A percentile compares a stretch with the other conserved stretches of the same genome.
Conservation (phyloP, 345 rosid species). For the Brassica incana region DNA sequence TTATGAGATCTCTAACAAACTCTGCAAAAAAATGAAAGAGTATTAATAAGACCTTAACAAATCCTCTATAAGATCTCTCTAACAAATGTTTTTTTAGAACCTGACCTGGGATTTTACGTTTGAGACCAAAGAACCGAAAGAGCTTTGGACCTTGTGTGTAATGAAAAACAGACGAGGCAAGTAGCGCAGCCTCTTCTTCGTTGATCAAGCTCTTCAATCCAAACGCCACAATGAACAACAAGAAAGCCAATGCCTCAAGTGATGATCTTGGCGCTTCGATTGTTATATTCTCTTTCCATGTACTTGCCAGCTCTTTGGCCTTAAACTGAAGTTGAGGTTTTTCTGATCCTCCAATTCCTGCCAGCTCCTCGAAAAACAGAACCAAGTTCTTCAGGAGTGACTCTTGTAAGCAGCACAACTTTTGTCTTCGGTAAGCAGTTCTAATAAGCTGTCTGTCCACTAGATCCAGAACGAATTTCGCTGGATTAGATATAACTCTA, state of each 20-base stretch:
- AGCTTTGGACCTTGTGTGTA: constrained; percentile 18
- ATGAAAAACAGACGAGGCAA: constrained; percentile 14
- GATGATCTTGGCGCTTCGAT: constrained; percentile 13
- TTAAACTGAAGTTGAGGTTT: not conserved
- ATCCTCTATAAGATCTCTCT: not conserved
- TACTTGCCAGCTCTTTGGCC: not conserved
- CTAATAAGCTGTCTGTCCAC: not conserved
- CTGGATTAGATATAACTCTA: not conserved
- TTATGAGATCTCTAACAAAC: constrained; percentile 2
- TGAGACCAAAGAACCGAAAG: constrained; percentile 17
- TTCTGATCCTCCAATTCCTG: not conserved
- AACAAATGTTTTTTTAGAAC: not conserved
- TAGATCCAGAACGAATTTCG: not conserved
- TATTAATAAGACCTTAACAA: not conserved
- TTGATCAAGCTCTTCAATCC: constrained; percentile 12
- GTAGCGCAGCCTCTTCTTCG: constrained; percentile 11
- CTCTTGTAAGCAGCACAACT: not conserved
- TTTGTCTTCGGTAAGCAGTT: not conserved
- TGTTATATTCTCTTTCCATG: not conserved
- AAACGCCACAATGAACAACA: not conserved
- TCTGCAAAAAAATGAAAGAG: constrained; percentile 4
- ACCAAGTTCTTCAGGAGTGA: constrained; percentile 3
- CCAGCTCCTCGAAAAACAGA: not conserved
- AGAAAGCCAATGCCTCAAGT: constrained; percentile 15
- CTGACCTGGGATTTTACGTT: not conserved